phyloP scores from a whole-genome alignment of 2,329 filamentous ascomycete genomes.

The Pyrenochaeta sp. region DNA sequence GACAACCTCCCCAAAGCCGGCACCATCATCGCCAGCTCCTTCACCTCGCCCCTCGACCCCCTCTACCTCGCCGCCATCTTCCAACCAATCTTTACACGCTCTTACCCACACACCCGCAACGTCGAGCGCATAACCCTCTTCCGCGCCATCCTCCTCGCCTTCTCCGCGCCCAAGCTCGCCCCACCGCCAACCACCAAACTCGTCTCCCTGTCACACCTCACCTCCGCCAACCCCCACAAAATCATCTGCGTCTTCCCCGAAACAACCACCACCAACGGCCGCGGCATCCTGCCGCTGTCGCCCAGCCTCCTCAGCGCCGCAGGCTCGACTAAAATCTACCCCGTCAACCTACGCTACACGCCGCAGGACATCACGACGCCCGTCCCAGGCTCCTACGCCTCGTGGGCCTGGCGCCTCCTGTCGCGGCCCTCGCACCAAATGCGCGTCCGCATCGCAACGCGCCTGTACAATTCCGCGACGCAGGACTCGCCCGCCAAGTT shows the following conservation, averaged over 20 bases:
- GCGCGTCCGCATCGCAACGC: constrained; percentile 86
- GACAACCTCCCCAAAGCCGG: constrained; percentile 78
- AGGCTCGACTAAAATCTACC: constrained; percentile 78
- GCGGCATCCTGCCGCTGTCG: constrained; percentile 84
- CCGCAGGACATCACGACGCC: constrained; percentile 91
- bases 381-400: constrained; percentile 73
- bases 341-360: constrained; percentile 87
- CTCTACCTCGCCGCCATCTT: constrained; percentile 96
- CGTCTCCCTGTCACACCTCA: constrained; percentile 56
- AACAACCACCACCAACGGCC: constrained; percentile 91
- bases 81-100: constrained; percentile 90
- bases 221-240: constrained; percentile 73
- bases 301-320: constrained; percentile 76
- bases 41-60: constrained; percentile 90
- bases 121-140: constrained; percentile 81
- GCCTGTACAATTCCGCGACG: constrained; percentile 57
- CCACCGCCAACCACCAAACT: constrained; percentile 45
- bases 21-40: constrained; percentile 86
- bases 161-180: constrained; percentile 62
- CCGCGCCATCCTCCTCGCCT: constrained; percentile 75
- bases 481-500: constrained; percentile 23
- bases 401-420: constrained; percentile 86
- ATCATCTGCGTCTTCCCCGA: constrained; percentile 91
- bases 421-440: constrained; percentile 88
- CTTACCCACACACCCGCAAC: constrained; percentile 75